Percentiles rank a stretch among this genome's conserved stretches.
Evolutionary conservation across 805 yeast genomes (phyloP).

Genomic region (Yarrowia sp.): DNA sequence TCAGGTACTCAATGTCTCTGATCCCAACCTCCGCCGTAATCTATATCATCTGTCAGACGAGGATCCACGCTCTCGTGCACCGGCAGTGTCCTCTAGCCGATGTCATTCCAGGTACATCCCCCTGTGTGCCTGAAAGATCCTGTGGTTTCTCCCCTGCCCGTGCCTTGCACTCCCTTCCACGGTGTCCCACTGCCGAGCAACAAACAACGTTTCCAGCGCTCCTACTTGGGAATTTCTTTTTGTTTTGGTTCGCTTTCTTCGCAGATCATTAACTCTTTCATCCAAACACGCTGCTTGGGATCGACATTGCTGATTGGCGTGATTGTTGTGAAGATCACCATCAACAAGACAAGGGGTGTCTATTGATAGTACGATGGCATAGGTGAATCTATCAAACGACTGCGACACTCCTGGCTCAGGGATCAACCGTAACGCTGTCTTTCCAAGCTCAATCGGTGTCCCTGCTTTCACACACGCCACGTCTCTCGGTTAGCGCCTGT

Average conservation of each 20-base stretch:
- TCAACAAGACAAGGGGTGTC: neutral
- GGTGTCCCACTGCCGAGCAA: constrained; percentile 7
- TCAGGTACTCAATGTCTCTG: no score
- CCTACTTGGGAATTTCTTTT: neutral
- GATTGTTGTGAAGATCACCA: constrained; percentile 16
- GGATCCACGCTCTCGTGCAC: neutral
- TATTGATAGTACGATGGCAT: neutral
- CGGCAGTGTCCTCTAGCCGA: neutral
- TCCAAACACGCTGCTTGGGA: constrained; percentile 14
- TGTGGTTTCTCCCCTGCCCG: neutral
- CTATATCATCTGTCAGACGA: neutral
- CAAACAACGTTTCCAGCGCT: neutral
- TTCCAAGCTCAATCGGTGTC: neutral
- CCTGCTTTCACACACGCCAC: neutral
- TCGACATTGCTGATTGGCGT: constrained; percentile 24
- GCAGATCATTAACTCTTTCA: neutral
- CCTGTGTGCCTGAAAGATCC: constrained; percentile 9
- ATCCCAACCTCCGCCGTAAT: neutral
- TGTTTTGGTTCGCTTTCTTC: neutral
- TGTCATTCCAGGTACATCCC: constrained; percentile 12
- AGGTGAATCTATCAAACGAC: neutral
- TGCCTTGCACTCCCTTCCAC: constrained; percentile 15
- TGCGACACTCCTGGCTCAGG: no score
- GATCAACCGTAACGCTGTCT: no score
- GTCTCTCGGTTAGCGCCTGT: neutral